Evolutionary conservation across 768 basidiomycete species (phyloP).

Genomic region (Leccinum disarticulatum): DNA sequence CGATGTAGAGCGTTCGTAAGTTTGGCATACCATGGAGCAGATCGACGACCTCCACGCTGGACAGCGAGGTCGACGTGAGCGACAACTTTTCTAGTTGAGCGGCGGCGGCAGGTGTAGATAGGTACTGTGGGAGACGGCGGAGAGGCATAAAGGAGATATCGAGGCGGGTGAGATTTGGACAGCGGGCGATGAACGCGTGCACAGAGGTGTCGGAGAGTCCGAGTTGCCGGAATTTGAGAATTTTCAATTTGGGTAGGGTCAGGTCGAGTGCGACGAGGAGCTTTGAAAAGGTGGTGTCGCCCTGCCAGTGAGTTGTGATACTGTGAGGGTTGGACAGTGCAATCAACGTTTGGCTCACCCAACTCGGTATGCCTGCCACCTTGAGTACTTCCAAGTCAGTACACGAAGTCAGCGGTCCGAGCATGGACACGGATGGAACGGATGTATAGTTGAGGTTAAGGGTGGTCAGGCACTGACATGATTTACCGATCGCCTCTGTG

Average conservation of each 20-base stretch:
- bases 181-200: constrained; percentile 40
- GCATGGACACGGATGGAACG: constrained; percentile 47
- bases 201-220: constrained; percentile 51
- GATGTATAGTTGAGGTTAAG: constrained; percentile 66
- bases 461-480: constrained; percentile 43
- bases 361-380: constrained; percentile 58
- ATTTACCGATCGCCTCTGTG: constrained; percentile 40
- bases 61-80: too few relatives aligned
- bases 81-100: constrained; percentile 56
- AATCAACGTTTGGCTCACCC: constrained; percentile 43
- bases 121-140: constrained; percentile 32
- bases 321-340: too few relatives aligned
- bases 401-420: constrained; percentile 39
- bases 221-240: constrained; percentile 54
- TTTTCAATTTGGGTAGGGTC: constrained; percentile 38
- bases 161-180: constrained; percentile 52
- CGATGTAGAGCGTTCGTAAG: too few relatives aligned
- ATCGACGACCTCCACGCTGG: too few relatives aligned
- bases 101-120: too few relatives aligned
- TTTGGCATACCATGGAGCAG: too few relatives aligned
- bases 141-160: constrained; percentile 66
- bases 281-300: constrained; percentile 34
- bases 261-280: constrained; percentile 27
- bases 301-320: constrained; percentile 1
- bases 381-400: constrained; percentile 54